A percentile compares a stretch with the other conserved stretches of the same genome.
phyloP scores from a whole-genome alignment of 2,329 filamentous ascomycete species.

The Epichloe amarillans region DNA sequence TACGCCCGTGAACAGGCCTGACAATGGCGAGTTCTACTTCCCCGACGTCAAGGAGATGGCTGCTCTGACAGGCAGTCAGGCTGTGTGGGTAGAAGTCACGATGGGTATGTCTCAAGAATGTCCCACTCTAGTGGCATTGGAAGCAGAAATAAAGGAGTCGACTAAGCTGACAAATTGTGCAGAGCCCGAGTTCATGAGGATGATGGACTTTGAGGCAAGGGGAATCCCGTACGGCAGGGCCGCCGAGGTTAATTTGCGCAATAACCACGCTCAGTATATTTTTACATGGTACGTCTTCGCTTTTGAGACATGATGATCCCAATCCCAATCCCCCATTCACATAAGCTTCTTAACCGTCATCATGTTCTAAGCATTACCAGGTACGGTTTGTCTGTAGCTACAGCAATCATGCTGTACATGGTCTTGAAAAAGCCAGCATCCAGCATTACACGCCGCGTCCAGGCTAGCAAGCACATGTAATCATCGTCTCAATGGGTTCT shows the following conservation, averaged over 20 bases:
- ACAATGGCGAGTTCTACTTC: slow-evolving; percentile 83
- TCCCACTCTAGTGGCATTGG: no score
- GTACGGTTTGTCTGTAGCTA: slow-evolving; percentile 76
- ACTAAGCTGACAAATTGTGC: not conserved
- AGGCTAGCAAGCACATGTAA: slow-evolving; percentile 65
- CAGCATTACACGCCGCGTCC: slow-evolving; percentile 58
- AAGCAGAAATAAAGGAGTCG: no score
- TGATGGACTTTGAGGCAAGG: slow-evolving; percentile 61
- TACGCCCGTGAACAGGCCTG: slow-evolving; percentile 78
- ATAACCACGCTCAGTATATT: slow-evolving; percentile 97
- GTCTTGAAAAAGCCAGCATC: slow-evolving; percentile 76
- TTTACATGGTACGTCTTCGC: slow-evolving; percentile 74
- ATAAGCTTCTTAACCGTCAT: not conserved
- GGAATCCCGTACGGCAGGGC: slow-evolving; percentile 83
- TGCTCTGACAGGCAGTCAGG: slow-evolving; percentile 61
- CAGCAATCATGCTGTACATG: slow-evolving; percentile 93
- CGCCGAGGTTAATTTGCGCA: slow-evolving; percentile 82
- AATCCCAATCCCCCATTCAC: not conserved
- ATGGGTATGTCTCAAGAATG: slow-evolving; percentile 49
- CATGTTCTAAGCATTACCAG: slow-evolving; percentile 29
- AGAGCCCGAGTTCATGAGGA: slow-evolving; percentile 68
- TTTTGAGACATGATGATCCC: no score
- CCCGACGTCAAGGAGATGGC: slow-evolving; percentile 93
- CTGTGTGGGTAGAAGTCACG: slow-evolving; percentile 91
- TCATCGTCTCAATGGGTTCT: not conserved